Conservation (phyloP, 495 filamentous ascomycete species). For the Oidiodendron maius region DNA sequence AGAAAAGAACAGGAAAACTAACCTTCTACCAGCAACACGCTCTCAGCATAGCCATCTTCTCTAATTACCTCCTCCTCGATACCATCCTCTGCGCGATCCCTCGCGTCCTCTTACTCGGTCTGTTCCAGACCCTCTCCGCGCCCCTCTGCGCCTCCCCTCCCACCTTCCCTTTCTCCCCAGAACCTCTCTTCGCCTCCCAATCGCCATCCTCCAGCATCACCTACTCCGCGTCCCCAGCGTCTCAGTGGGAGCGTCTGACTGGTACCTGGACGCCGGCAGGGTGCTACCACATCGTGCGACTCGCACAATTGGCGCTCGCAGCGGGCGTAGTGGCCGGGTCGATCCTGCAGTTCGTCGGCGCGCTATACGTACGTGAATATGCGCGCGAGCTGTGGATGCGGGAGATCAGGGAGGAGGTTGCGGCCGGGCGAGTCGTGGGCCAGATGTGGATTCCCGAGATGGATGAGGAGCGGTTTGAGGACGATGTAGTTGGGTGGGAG, state of each 20-base stretch:
- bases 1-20: background rate
- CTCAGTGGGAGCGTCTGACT: background rate
- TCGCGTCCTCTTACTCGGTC: conserved; percentile 16
- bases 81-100: conserved; percentile 17
- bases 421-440: background rate
- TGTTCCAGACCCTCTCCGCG: conserved; percentile 10
- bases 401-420: conserved; percentile 8
- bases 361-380: conserved; percentile 18
- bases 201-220: background rate
- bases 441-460: background rate
- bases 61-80: conserved; percentile 20
- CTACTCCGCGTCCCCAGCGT: background rate
- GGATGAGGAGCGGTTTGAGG: background rate
- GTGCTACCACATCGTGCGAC: conserved; percentile 6
- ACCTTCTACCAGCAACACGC: conserved; percentile 17
- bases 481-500: no score
- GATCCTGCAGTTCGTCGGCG: conserved; percentile 20
- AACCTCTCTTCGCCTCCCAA: background rate
- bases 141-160: conserved; percentile 6
- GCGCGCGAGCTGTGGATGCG: conserved; percentile 14
- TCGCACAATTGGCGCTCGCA: conserved; percentile 13
- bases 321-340: conserved; percentile 15
- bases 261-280: conserved; percentile 3
- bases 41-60: conserved; percentile 18
- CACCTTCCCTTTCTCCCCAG: background rate